These are phyloP conservation scores for Paragyromitra xinjiangensis DNA, from an alignment of 495 filamentous ascomycete species.

Conservation along the genomic window DNA sequence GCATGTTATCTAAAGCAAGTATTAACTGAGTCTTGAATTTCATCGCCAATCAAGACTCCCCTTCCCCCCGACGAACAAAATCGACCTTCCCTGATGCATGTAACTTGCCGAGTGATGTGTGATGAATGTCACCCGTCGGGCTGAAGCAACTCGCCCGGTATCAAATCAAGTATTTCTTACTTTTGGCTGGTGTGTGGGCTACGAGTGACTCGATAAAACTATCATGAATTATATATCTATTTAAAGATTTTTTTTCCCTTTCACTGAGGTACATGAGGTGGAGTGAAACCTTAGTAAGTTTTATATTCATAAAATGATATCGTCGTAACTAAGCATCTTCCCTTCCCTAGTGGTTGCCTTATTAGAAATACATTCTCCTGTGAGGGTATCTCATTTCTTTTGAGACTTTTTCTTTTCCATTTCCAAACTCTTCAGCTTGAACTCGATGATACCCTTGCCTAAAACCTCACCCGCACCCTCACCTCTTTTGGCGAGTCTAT, in stretches of 20 bases:
- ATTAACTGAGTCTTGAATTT: neutral
- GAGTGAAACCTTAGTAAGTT: neutral
- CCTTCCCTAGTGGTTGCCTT: neutral
- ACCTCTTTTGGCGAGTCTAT: conserved; percentile 23
- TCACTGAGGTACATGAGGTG: neutral
- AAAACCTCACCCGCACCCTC: neutral
- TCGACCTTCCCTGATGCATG: neutral
- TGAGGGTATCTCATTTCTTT: neutral
- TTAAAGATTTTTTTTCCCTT: neutral
- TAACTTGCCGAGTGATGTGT: conserved; percentile 25
- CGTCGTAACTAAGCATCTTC: neutral
- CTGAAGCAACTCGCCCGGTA: neutral
- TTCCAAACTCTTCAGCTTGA: conserved; percentile 28
- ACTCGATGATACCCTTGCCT: conserved; percentile 19
- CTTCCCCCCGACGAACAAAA: neutral
- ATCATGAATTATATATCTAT: neutral
- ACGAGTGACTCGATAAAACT: neutral
- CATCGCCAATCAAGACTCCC: neutral
- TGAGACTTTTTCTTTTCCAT: neutral
- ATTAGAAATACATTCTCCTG: neutral
- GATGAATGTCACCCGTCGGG: neutral
- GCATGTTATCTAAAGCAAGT: neutral
- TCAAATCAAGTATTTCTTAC: neutral
- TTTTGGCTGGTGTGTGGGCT: neutral
- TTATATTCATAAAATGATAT: neutral